Evolutionary conservation across 179 eudicot species (phyloP).

Genomic region (Actinidia chinensis): DNA sequence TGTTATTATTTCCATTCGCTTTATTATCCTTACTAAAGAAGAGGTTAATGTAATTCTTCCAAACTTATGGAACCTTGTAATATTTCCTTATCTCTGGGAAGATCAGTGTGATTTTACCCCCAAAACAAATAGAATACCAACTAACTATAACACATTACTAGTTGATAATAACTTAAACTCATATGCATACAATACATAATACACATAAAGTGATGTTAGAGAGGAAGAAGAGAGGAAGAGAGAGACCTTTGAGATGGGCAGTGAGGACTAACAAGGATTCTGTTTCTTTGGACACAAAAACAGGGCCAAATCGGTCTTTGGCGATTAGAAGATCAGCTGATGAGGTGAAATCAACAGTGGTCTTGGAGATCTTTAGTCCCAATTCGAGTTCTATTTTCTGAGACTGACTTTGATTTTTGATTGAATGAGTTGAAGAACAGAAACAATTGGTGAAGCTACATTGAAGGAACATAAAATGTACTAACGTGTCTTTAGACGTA

Average conservation of each 20-base stretch:
- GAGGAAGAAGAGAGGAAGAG: background rate
- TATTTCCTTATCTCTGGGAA: no score
- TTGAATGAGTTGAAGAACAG: background rate
- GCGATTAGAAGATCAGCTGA: constrained; percentile 44
- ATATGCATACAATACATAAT: background rate
- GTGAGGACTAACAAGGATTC: constrained; percentile 58
- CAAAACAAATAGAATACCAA: no score
- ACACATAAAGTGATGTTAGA: background rate
- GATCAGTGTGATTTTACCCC: no score
- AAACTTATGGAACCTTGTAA: no score
- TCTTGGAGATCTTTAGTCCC: constrained; percentile 50
- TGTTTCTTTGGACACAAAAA: constrained; percentile 55
- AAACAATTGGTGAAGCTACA: background rate
- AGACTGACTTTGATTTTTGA: background rate
- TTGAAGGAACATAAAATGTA: background rate
- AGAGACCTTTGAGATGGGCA: constrained; percentile 61
- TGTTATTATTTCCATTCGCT: no score
- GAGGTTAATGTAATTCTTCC: no score
- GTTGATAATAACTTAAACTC: background rate
- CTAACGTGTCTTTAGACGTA: background rate
- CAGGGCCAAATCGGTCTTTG: constrained; percentile 47
- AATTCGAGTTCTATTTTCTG: constrained; percentile 56
- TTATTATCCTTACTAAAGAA: no score
- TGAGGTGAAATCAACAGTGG: constrained; percentile 31
- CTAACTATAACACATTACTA: background rate